Percentiles rank a stretch among this genome's conserved stretches.
Conservation (phyloP, 2,329 filamentous ascomycete species). For the Fusarium phyllophilum region DNA sequence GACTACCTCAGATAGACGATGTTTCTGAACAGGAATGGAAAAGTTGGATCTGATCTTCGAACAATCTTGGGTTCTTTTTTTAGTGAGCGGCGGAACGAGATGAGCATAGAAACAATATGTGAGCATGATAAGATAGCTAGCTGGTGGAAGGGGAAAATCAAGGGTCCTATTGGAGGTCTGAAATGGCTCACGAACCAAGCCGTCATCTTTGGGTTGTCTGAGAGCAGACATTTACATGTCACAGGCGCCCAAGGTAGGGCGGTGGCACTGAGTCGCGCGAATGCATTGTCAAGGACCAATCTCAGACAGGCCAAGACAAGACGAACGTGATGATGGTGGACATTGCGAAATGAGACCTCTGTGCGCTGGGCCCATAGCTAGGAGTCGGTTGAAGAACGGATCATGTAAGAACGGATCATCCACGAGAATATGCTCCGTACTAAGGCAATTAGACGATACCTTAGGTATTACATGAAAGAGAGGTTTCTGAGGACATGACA, state of each 20-base stretch:
- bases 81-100: conserved; percentile 16
- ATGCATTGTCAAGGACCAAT: conserved; percentile 8
- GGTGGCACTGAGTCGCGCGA: conserved; percentile 3
- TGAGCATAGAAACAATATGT: conserved; percentile 16
- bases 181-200: conserved; percentile 3
- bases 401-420: neutral
- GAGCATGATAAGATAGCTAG: neutral
- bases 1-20: conserved; percentile 26
- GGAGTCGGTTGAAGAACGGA: neutral
- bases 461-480: too few species aligned
- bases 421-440: neutral
- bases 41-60: conserved; percentile 32
- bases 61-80: conserved; percentile 23
- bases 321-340: neutral
- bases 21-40: conserved; percentile 29
- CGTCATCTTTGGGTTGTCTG: conserved; percentile 7
- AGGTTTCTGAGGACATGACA: neutral
- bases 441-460: neutral
- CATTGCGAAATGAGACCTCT: conserved; percentile 34
- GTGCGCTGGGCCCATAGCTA: conserved; percentile 20
- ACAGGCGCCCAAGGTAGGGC: conserved; percentile 16
- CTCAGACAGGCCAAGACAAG: conserved; percentile 13
- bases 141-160: neutral
- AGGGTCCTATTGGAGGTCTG: neutral
- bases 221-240: conserved; percentile 14